Conservation (phyloP, 176 grass and related monocot species). For the Eragrostis nindensis region DNA sequence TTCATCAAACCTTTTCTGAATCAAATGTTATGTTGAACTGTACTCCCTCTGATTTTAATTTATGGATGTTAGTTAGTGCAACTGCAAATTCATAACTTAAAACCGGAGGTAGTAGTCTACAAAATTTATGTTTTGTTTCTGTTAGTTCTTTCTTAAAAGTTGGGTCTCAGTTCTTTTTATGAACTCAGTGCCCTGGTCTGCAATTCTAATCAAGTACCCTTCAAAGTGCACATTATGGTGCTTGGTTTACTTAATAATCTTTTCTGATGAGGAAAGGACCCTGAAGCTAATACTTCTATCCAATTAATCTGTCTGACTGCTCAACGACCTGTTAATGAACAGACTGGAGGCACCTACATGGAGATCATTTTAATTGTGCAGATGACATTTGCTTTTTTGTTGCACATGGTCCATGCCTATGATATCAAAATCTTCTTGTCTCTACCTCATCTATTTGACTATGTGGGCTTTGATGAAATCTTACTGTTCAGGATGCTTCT, state of each 20-base stretch:
- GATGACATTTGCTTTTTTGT: not conserved
- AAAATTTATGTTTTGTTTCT: not conserved
- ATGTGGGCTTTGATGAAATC: slow-evolving; percentile 24
- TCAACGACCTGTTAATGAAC: slow-evolving; percentile 1
- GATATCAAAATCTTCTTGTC: not conserved
- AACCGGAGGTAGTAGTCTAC: not conserved
- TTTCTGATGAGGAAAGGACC: not conserved
- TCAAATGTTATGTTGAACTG: not conserved
- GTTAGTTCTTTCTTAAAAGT: not conserved
- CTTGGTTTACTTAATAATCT: not conserved
- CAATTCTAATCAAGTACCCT: not conserved
- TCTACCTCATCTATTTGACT: not conserved
- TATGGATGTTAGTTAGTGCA: too few species aligned
- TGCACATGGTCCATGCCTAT: not conserved
- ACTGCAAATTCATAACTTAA: too few species aligned
- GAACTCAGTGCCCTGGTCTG: not conserved
- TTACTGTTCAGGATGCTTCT: slow-evolving; percentile 23
- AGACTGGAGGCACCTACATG: not conserved
- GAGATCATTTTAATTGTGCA: slow-evolving; percentile 10
- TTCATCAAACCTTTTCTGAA: slow-evolving; percentile 14
- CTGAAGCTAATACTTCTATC: not conserved
- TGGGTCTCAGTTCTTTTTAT: slow-evolving; percentile 27
- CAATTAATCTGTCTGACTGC: not conserved
- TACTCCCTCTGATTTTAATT: too few species aligned
- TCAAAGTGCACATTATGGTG: not conserved